Base-by-base conservation (phyloP, 108 stramenopile genomes). In the Skeletonema tropicum region DNA sequence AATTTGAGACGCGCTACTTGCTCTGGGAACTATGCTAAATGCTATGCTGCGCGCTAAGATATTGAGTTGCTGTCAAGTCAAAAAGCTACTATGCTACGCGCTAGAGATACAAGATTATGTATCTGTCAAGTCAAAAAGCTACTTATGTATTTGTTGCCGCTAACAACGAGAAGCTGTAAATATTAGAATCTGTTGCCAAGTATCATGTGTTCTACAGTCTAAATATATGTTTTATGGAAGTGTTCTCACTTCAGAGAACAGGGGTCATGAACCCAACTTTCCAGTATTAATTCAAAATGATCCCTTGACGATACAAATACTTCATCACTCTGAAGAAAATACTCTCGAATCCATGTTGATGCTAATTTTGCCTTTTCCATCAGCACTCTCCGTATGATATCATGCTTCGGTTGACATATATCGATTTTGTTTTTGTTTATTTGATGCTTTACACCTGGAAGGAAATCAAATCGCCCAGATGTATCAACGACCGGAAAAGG, bases 291-390 rank as follows among this genome's bases (percentile, higher is more conserved):
- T 30, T 68, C 33, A 71, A 86, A 79, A 63, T 75, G 64, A 0
- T 83, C 59, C 42, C 46, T 55, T 55, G 76, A 73, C 0, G 64
- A 55, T 17, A 83, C 85, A 26, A 77, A 21, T 5, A 86, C 85
- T 72, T 83, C 82, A 12, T 62, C 46, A 33, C 66, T 45, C 14
- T 63, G 21, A 38, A 86, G 57, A 49, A 86, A 86, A 55, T 83
- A 68, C 31, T 64, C 30, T 8, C 46, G 26, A 23, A 86, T 83
- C 85, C 85, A 86, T 59, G 46, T 11, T 21, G 60, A 66, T 12
- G 82, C 71, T 13, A 58, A 39, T 1, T n/a, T 42, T 13, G 68
- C 79, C n/a, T 75, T 41, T 35, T 64, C 35, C 29, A 83, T 19
- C 2, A 83, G 68, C 30, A 36, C 21, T 10, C 31, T 14, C 5